Base-by-base conservation (phyloP, 371 early-diverging fungal genomes). In the Mucor circinelloides region DNA sequence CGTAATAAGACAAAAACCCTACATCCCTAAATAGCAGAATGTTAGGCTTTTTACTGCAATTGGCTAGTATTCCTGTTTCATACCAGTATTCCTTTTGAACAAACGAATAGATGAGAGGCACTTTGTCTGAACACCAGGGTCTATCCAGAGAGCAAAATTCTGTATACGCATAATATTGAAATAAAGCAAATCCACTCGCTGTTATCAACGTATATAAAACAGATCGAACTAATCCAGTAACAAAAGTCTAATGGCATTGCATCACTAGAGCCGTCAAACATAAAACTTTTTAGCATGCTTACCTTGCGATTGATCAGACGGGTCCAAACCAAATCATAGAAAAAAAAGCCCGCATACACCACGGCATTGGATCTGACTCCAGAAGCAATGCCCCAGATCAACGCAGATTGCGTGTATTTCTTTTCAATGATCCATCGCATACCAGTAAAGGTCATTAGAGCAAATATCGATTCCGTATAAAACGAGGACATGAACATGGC, bases 31-130 rank as follows among this genome's bases (percentile, higher is more conserved):
- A n/a, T n/a, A n/a, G n/a, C n/a, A n/a, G n/a, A n/a, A n/a, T n/a
- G n/a, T n/a, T n/a, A n/a, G n/a, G n/a, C n/a, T n/a, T n/a, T n/a
- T n/a, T n/a, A n/a, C n/a, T n/a, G n/a, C n/a, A n/a, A n/a, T n/a
- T n/a, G n/a, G n/a, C n/a, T n/a, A n/a, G n/a, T n/a, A n/a, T 10
- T 38, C 25, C 7, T 13, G 5, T 34, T 44, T 42, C 12, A 50
- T 84, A 91, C 97, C 97, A 97, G 75, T 97, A 97, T 55, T 88
- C 83, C 44, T 78, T 81, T 78, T 97, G 97, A 10, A 97, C 94
- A 83, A 89, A 95, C 1, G 86, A 82, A 72, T 97, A 97, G 0
- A 95, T 63, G 6, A 89, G 63, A 0, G 96, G 95, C 2, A 86
- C 21, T 0, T 46, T 68, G 0, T 68, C 38, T 27, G 68, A 40